Evolutionary conservation across 2,329 filamentous ascomycete genomes (phyloP).

Genomic region (Fusarium sp.): DNA sequence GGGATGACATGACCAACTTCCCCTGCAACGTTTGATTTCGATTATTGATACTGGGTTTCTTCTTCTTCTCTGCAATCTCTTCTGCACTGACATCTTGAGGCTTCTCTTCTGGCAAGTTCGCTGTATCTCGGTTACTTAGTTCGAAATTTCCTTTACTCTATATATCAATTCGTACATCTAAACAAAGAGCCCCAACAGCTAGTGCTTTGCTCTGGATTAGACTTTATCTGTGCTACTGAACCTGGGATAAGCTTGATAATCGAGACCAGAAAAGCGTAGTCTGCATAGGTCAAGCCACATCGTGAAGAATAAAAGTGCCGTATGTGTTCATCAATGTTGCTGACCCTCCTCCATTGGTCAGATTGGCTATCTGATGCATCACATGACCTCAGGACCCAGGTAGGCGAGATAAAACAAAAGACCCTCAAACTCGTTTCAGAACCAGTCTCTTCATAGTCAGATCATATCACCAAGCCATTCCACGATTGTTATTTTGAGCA

Average conservation of each 20-base stretch:
- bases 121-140: rapidly evolving
- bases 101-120: rapidly evolving
- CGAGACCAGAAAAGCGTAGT: too few relatives aligned
- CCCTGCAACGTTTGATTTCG: constrained; percentile 14
- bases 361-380: neutral
- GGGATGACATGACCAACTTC: constrained; percentile 17
- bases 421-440: neutral
- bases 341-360: neutral
- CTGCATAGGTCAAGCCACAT: too few relatives aligned
- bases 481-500: rapidly evolving
- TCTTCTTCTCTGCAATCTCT: neutral
- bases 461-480: neutral
- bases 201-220: too few relatives aligned
- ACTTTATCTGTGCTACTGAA: too few relatives aligned
- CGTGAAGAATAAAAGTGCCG: neutral
- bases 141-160: neutral
- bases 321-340: neutral
- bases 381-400: constrained; percentile 3
- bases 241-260: too few relatives aligned
- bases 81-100: rapidly evolving
- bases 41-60: rapidly evolving
- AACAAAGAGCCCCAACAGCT: too few relatives aligned
- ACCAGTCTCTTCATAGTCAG: neutral
- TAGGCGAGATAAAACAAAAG: neutral
- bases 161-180: neutral